Conservation (phyloP, 2,329 filamentous ascomycete genomes). For the Colletotrichum filicis region DNA sequence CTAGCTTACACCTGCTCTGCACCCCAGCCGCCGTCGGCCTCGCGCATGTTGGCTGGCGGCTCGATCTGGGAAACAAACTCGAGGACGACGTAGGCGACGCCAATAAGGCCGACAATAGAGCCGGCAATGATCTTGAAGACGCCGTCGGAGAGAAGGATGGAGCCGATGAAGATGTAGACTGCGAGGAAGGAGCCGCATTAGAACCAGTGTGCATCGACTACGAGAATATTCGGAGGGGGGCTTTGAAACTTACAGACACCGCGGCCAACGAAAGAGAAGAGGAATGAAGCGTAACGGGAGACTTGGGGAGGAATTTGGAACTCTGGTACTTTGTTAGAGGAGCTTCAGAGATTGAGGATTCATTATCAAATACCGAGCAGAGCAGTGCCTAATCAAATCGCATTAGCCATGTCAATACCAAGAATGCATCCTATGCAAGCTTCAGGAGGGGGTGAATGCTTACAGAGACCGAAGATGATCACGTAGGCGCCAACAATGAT, state of each 20-base stretch:
- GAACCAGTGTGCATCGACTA: neutral
- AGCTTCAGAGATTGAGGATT: neutral
- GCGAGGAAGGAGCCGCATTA: slow-evolving; percentile 21
- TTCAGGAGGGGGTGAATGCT: slow-evolving; percentile 43
- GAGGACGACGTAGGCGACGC: slow-evolving; percentile 80
- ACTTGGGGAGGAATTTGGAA: slow-evolving; percentile 96
- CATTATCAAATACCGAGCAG: slow-evolving; percentile 64
- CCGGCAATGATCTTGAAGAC: slow-evolving; percentile 81
- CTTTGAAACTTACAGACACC: slow-evolving; percentile 80
- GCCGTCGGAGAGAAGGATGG: slow-evolving; percentile 78
- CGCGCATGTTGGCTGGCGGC: slow-evolving; percentile 84
- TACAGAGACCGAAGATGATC: slow-evolving; percentile 89
- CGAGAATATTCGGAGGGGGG: neutral
- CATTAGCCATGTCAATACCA: slow-evolving; percentile 35
- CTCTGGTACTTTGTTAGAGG: slow-evolving; percentile 59
- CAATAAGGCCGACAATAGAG: slow-evolving; percentile 79
- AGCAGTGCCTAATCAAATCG: slow-evolving; percentile 65
- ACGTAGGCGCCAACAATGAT: slow-evolving; percentile 88
- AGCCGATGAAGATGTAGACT: slow-evolving; percentile 98
- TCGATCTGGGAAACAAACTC: slow-evolving; percentile 85
- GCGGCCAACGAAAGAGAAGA: slow-evolving; percentile 97
- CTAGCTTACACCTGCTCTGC: slow-evolving; percentile 76
- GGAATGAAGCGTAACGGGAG: slow-evolving; percentile 93
- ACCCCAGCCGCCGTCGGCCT: slow-evolving; percentile 80
- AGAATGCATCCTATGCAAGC: neutral